Evolutionary conservation across 2,329 filamentous ascomycete species (phyloP).

Genomic region (Daldinia sp.): DNA sequence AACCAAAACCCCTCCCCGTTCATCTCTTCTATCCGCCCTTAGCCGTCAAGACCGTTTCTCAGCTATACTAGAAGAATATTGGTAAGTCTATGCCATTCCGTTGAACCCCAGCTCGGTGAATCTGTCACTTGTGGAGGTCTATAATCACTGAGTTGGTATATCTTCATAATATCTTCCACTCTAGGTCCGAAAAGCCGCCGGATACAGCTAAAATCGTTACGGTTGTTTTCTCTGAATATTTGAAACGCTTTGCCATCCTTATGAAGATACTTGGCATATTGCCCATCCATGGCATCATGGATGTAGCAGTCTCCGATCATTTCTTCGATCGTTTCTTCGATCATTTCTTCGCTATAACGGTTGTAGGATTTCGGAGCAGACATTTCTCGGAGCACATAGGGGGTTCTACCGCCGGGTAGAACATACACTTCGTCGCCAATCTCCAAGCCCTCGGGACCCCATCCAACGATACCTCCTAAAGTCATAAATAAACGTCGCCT

Average conservation of each 20-base stretch:
- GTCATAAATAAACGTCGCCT: not conserved
- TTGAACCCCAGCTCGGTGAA: too few species aligned
- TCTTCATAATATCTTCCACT: not conserved
- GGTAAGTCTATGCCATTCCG: too few species aligned
- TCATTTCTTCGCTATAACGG: not conserved
- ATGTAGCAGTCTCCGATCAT: conserved; percentile 11
- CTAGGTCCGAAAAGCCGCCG: not conserved
- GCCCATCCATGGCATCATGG: conserved; percentile 5
- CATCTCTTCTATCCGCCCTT: too few species aligned
- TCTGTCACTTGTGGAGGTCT: too few species aligned
- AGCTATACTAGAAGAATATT: too few species aligned
- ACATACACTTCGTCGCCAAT: not conserved
- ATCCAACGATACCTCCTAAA: too few species aligned
- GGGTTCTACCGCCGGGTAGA: not conserved
- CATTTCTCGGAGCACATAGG: not conserved
- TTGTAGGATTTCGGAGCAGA: too few species aligned
- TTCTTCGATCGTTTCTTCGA: not conserved
- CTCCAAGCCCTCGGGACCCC: not conserved
- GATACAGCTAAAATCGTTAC: too few species aligned
- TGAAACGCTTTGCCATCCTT: not conserved
- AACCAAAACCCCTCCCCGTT: too few species aligned
- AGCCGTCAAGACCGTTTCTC: too few species aligned
- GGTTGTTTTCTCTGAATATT: not conserved
- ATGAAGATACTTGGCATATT: not conserved
- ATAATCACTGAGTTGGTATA: too few species aligned